phyloP scores from a whole-genome alignment of 208 protist species.

The Trypanosoma rangeli region DNA sequence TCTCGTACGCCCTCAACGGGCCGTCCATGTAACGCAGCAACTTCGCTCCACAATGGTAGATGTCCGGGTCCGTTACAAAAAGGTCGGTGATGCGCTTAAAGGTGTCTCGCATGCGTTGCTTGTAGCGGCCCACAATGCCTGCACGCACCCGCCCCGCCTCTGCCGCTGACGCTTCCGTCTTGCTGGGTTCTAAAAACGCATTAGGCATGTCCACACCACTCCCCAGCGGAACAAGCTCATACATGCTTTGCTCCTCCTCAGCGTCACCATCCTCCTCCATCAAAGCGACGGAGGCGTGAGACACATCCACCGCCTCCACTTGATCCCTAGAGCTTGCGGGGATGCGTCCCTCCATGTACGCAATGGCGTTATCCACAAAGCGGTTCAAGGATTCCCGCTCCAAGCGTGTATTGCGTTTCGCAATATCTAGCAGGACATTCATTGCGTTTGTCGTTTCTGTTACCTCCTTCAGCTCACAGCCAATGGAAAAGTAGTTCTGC shows the following conservation, averaged over 20 bases:
- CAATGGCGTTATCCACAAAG: slow-evolving; percentile 80
- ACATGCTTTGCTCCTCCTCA: slow-evolving; percentile 25
- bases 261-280: slow-evolving; percentile 28
- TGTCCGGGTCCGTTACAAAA: slow-evolving; percentile 83
- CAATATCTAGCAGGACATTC: slow-evolving; percentile 75
- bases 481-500: slow-evolving; percentile 92
- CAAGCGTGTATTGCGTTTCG: slow-evolving; percentile 62
- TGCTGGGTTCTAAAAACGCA: slow-evolving; percentile 22
- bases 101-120: slow-evolving; percentile 62
- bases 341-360: slow-evolving; percentile 77
- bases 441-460: slow-evolving; percentile 83
- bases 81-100: slow-evolving; percentile 64
- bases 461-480: slow-evolving; percentile 83
- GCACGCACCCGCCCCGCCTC: slow-evolving; percentile 27
- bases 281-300: neutral
- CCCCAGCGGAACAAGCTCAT: slow-evolving; percentile 32
- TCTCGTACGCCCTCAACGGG: slow-evolving; percentile 57
- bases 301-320: slow-evolving; percentile 18
- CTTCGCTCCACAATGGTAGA: slow-evolving; percentile 74
- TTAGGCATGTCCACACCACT: slow-evolving; percentile 42
- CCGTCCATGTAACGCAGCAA: slow-evolving; percentile 71
- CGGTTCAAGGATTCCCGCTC: slow-evolving; percentile 60
- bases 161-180: slow-evolving; percentile 12
- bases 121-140: slow-evolving; percentile 59
- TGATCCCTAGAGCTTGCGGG: slow-evolving; percentile 50